A percentile compares a stretch with the other conserved stretches of the same genome.
Conservation (phyloP, 2,329 filamentous ascomycete species). For the Alternaria incomplexa region DNA sequence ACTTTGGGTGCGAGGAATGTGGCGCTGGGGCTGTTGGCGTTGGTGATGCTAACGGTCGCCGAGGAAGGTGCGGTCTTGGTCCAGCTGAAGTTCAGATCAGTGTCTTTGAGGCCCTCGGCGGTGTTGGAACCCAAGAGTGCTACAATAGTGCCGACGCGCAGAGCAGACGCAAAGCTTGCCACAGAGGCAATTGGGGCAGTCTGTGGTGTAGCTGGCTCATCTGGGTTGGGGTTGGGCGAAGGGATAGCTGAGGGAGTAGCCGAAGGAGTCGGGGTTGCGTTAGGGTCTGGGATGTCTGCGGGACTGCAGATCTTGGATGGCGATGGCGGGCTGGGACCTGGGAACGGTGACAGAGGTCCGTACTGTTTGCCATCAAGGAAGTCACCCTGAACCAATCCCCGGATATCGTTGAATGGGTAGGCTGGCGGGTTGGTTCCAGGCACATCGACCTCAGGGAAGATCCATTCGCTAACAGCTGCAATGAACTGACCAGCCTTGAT, state of each 20-base stretch:
- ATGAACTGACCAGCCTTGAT: constrained; percentile 53
- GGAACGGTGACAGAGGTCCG: constrained; percentile 49
- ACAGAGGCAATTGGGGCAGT: constrained; percentile 22
- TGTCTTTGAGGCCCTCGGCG: constrained; percentile 21
- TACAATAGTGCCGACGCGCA: constrained; percentile 39
- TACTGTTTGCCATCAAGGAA: constrained; percentile 41
- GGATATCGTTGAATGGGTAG: constrained; percentile 42
- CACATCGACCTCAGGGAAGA: constrained; percentile 51
- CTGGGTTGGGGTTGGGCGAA: not conserved
- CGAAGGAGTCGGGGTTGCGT: constrained; percentile 9
- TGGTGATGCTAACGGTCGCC: constrained; percentile 27
- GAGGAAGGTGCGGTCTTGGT: constrained; percentile 31
- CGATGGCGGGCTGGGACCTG: constrained; percentile 35
- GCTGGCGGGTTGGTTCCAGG: constrained; percentile 47
- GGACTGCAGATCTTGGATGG: constrained; percentile 33
- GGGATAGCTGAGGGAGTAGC: not conserved
- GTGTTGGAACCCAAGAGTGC: constrained; percentile 39
- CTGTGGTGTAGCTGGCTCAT: constrained; percentile 5
- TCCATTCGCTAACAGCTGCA: constrained; percentile 52
- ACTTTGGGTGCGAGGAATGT: constrained; percentile 33
- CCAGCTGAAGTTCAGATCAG: constrained; percentile 42
- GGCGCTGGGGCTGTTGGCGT: constrained; percentile 25
- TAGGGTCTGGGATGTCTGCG: constrained; percentile 24
- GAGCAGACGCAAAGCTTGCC: constrained; percentile 29
- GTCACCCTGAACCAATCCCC: constrained; percentile 41